A percentile compares a stretch with the other conserved stretches of the same genome.
phyloP scores from a whole-genome alignment of 225 moss, liverwort and hornwort species.

The Physcomitrellopsis africana region DNA sequence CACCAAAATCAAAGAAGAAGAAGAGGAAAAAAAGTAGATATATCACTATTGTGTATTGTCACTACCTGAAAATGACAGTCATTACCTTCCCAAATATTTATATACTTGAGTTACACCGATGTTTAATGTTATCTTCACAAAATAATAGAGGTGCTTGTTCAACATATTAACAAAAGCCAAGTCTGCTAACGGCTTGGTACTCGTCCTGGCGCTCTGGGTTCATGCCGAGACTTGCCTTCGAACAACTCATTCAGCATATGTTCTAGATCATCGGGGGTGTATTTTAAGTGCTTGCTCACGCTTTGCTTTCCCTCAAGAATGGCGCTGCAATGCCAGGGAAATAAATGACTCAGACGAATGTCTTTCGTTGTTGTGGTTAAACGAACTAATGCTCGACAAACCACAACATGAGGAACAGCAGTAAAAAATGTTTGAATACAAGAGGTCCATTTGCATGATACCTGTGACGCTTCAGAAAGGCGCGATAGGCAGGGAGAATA shows the following conservation, averaged over 20 bases:
- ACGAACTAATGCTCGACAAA: not conserved
- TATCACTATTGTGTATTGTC: conserved; percentile 25
- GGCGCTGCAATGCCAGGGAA: conserved; percentile 48
- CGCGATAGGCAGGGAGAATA: conserved; percentile 83
- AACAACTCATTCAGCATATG: conserved; percentile 85
- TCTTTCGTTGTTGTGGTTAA: not conserved
- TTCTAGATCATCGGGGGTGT: conserved; percentile 78
- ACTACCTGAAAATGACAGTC: conserved; percentile 11
- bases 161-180: conserved; percentile 10
- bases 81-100: conserved; percentile 26
- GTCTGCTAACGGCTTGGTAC: conserved; percentile 7
- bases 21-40: not conserved
- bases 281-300: conserved; percentile 84
- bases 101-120: conserved; percentile 31
- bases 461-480: conserved; percentile 86
- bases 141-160: conserved; percentile 15
- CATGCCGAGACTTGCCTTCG: conserved; percentile 80
- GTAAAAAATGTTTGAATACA: not conserved
- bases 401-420: not conserved
- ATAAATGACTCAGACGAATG: not conserved
- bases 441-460: conserved; percentile 27
- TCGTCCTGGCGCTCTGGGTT: conserved; percentile 49
- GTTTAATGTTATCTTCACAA: conserved; percentile 22
- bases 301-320: conserved; percentile 79
- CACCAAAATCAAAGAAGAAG: not conserved